Percentiles rank a stretch among this genome's conserved stretches.
These are phyloP conservation scores for Vinca minor DNA, from an alignment of 257 asterid species.

Conservation along the genomic window DNA sequence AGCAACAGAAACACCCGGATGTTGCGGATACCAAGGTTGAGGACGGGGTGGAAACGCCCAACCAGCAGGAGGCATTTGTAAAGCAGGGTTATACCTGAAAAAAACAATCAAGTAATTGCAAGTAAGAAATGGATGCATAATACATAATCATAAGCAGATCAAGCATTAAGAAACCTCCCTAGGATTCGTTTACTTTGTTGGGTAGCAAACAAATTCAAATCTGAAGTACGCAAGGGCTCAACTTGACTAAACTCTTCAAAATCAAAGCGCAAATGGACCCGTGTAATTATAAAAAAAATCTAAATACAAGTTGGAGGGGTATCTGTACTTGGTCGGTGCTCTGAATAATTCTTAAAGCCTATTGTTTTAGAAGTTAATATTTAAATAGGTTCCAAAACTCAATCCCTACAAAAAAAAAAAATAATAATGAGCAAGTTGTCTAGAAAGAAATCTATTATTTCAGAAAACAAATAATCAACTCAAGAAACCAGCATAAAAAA, in stretches of 20 bases:
- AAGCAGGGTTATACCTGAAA: slow-evolving; percentile 62
- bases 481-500: neutral
- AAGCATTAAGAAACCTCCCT: neutral
- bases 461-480: neutral
- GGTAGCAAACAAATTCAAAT: neutral
- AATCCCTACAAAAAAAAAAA: neutral
- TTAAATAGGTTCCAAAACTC: neutral
- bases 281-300: neutral
- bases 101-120: slow-evolving; percentile 9
- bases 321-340: neutral
- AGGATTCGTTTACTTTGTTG: neutral
- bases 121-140: slow-evolving; percentile 6
- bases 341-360: neutral
- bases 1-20: slow-evolving; percentile 50
- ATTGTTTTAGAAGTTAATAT: neutral
- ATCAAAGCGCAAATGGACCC: neutral
- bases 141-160: neutral
- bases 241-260: neutral
- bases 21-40: slow-evolving; percentile 72
- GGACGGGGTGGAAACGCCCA: slow-evolving; percentile 71
- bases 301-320: neutral
- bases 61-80: slow-evolving; percentile 52
- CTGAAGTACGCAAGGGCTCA: neutral
- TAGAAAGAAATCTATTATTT: neutral
- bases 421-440: neutral